Base-by-base conservation (phyloP, 495 filamentous ascomycete species). In the Neurospora sublineolata region DNA sequence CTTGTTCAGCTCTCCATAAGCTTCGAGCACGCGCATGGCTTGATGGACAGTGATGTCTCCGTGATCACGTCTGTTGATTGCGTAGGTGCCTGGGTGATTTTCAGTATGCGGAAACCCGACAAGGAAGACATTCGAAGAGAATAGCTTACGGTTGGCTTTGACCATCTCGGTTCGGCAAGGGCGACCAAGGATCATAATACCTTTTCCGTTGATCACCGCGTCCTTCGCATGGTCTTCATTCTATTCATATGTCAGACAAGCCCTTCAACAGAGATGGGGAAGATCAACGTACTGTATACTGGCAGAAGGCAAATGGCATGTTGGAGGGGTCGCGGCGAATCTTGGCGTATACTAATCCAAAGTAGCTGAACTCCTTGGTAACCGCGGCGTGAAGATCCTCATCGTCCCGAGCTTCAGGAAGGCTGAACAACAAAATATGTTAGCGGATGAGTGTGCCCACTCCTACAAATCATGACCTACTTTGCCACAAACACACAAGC, bases 401-500 rank as follows among this genome's bases (percentile, higher is more conserved):
- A 71, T 90, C 88, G 10, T 80, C 78, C 69, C 83, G 75, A 4
- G 79, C 73, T 69, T 86, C 80, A 2, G 81, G 79, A 0, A 84
- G 73, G 64, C 84, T 84, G 75, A 68, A 40, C 42, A 44, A 41
- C 36, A 16, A 44, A 58, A 58, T 27, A 58, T 37, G 74, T 75
- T 23, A 73, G 72, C 20, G 33, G 2, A 72, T 36, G 16, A 27
- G 18, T 20, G 12, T 27, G 39, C 27, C 18, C 8, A 72, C 33
- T 71, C 16, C 58, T 44, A 69, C 4, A 27, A 41, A 68, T 30
- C 30, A 30, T 36, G 23, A 84, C 86, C 80, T 82, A 89, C 88
- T 91, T 91, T 11, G 89, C 89, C 60, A 90, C 87, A 72, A 91
- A 90, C 18, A 90, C 82, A 73, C 89, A 89, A 71, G 85, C 83